Base-by-base conservation (phyloP, 345 rosid genomes). In the Pistacia vera region DNA sequence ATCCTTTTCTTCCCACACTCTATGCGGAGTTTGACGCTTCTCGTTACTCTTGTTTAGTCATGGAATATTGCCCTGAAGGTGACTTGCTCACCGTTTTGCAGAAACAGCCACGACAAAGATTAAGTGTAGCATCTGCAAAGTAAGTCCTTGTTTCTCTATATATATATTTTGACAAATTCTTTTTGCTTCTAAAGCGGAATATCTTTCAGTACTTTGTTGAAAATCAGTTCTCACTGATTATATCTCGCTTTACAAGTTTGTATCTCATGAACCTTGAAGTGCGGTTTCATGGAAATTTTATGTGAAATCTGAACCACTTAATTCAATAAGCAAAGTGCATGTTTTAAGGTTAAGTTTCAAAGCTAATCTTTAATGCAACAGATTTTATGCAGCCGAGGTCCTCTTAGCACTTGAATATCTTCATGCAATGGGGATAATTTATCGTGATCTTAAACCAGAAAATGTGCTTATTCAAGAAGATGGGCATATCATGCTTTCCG, bases 11-110 rank as follows among this genome's bases (percentile, higher is more conserved):
- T 28, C 98, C 97, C 13, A 92, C 96, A 66, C 77, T 94, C 46
- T 94, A 92, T 46, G 94, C 98, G 4, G 86, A 93, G 71, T 94
- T 94, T 64, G 93, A 91, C 6, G 92, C 90, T 78, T 92, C 94
- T 63, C 96, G 91, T 74, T 94, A 94, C 83, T 94, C 97, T 38
- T 94, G 94, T 78, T 79, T 92, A 56, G 92, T 92, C 9, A 92
- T 91, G 96, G 97, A 92, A 87, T 92, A 82, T 71, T 94, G 98
- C 49, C 96, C n/a, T 33, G 96, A 94, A 7, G 97, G 98, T 3
- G 98, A 94, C 77, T 83, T 94, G 65, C 91, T 92, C 68, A 85
- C 91, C 41, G 84, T 88, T n/a, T 79, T 93, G 30, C 90, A 82
- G 70, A 87, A 92, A 51, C 98, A 88, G 79, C 96, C 90, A 3